phyloP scores from a whole-genome alignment of 306 rosid genomes.

The Ormosia emarginata region DNA sequence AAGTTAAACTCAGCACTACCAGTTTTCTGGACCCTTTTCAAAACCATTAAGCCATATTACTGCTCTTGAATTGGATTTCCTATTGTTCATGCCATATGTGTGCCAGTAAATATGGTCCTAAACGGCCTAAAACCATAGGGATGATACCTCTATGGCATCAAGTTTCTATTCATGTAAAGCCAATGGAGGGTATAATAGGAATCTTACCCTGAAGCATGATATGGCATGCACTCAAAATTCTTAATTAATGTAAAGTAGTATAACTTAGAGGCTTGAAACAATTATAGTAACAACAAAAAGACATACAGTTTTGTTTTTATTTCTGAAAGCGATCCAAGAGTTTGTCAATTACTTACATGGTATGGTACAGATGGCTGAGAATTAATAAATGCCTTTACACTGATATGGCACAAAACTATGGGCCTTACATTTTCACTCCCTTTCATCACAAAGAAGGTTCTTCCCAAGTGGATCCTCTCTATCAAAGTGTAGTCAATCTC shows the following conservation, averaged over 20 bases:
- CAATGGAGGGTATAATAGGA: background rate
- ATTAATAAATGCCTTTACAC: slow-evolving; percentile 22
- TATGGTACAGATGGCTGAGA: slow-evolving; percentile 1
- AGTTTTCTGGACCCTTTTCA: background rate
- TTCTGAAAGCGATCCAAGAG: slow-evolving; percentile 22
- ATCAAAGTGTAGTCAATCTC: slow-evolving; percentile 34
- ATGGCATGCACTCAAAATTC: background rate
- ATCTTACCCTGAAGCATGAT: background rate
- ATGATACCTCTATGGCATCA: background rate
- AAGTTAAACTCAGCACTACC: background rate
- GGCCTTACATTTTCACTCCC: slow-evolving; percentile 36
- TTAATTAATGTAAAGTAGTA: background rate
- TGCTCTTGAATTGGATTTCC: background rate
- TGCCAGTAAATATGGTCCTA: background rate
- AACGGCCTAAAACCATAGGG: background rate
- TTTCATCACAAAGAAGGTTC: slow-evolving; percentile 10
- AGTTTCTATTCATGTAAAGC: background rate
- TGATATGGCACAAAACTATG: slow-evolving; percentile 20
- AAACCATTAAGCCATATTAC: background rate
- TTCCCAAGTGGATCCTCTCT: slow-evolving; percentile 24
- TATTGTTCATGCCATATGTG: background rate
- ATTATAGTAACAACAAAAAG: background rate
- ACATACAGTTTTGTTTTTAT: slow-evolving; percentile 1
- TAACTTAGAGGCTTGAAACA: background rate
- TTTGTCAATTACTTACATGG: slow-evolving; percentile 11